Percentiles rank a stretch among this genome's conserved stretches.
phyloP scores from a whole-genome alignment of 2,329 filamentous ascomycete genomes.

The Apiospora phragmitis region DNA sequence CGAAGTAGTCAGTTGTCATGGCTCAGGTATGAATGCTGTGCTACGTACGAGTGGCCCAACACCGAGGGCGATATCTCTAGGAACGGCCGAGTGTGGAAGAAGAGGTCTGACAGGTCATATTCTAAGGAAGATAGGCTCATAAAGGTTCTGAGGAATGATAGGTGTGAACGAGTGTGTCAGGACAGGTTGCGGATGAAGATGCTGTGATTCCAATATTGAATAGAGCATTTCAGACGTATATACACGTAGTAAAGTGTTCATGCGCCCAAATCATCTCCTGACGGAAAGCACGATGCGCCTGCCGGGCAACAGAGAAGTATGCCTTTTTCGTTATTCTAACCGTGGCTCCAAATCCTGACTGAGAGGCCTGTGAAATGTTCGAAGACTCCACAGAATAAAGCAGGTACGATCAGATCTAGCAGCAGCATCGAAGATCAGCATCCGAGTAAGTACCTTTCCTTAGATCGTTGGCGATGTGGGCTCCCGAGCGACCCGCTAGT shows the following conservation, averaged over 20 bases:
- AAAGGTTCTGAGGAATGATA: neutral
- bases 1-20: neutral
- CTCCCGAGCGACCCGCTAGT: neutral
- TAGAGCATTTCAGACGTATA: neutral
- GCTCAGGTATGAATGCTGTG: neutral
- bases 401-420: neutral
- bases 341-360: neutral
- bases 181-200: neutral
- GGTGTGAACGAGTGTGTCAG: neutral
- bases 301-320: neutral
- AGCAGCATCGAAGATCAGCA: neutral
- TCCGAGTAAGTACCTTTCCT: neutral
- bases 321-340: neutral
- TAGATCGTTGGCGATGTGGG: neutral
- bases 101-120: neutral
- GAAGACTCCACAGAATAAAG: neutral
- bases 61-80: neutral
- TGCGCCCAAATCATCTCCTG: neutral
- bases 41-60: neutral
- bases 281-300: neutral
- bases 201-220: neutral
- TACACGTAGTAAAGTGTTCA: neutral
- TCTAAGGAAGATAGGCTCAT: neutral
- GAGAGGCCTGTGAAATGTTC: neutral
- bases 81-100: neutral